Percentiles rank a stretch among this genome's conserved stretches.
Conservation (phyloP, 257 asterid species). For the Anisodus tanguticus region DNA sequence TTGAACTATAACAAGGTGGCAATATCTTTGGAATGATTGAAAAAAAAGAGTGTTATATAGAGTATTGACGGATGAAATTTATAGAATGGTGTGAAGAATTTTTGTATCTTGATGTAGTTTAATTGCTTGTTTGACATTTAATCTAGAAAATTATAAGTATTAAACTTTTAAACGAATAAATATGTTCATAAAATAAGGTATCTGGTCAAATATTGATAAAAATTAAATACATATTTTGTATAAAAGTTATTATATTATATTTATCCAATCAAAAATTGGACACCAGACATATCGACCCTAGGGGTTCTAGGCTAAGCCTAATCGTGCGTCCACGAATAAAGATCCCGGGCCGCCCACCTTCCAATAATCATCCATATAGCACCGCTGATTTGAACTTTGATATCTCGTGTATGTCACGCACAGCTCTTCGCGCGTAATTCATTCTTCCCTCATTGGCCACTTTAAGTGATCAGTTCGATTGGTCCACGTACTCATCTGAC, state of each 20-base stretch:
- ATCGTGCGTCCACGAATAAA: not conserved
- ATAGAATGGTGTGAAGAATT: not conserved
- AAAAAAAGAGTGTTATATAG: not conserved
- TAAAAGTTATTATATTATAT: not conserved
- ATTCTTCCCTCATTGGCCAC: not conserved
- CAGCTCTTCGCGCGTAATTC: not conserved
- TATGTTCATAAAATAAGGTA: too few relatives aligned
- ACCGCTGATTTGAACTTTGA: not conserved
- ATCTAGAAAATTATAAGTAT: not conserved
- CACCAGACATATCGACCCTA: not conserved
- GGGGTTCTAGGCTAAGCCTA: not conserved
- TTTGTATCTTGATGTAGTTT: not conserved
- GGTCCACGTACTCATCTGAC: constrained; percentile 30
- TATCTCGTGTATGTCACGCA: not conserved
- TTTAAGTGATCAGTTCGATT: not conserved
- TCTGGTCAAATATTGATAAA: too few relatives aligned
- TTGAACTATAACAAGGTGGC: too few relatives aligned
- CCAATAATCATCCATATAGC: constrained; percentile 11
- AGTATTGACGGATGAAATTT: not conserved
- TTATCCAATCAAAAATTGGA: not conserved
- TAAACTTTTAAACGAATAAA: too few relatives aligned
- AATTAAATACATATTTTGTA: too few relatives aligned
- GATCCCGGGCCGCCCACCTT: not conserved
- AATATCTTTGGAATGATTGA: too few relatives aligned
- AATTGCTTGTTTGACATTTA: not conserved